Evolutionary conservation across 2,329 filamentous ascomycete genomes (phyloP).

Genomic region (Colletotrichum eremochloae): DNA sequence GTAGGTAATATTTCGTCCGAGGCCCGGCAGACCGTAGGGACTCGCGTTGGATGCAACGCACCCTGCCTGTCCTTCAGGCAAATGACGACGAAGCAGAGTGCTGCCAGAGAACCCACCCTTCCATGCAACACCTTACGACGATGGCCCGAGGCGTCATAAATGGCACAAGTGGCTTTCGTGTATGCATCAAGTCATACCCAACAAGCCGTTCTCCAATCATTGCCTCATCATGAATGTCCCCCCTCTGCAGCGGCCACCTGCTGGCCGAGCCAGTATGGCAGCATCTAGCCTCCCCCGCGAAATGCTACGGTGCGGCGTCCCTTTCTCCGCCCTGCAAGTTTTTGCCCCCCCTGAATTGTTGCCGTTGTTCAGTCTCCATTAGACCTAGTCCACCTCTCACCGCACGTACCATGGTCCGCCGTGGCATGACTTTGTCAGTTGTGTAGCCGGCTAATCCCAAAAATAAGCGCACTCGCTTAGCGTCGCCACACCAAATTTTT

Average conservation of each 20-base stretch:
- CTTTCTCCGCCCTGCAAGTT: conserved; percentile 4
- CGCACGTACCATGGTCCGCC: background rate
- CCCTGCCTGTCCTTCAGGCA: background rate
- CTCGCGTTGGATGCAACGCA: background rate
- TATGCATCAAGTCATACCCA: conserved; percentile 24
- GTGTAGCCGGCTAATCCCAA: no score
- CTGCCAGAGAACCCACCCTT: background rate
- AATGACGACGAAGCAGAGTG: background rate
- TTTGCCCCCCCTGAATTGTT: background rate
- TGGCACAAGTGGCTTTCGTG: conserved; percentile 32
- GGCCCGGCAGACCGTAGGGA: background rate
- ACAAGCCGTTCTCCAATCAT: background rate
- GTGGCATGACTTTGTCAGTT: background rate
- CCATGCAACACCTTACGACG: background rate
- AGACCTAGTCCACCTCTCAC: background rate
- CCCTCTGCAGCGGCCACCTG: background rate
- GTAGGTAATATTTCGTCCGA: background rate
- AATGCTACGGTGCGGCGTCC: conserved; percentile 30
- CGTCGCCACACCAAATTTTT: background rate
- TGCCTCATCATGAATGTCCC: background rate
- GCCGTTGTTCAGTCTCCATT: background rate
- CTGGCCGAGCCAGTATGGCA: conserved; percentile 4
- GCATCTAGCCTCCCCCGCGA: conserved; percentile 37
- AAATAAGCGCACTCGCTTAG: background rate
- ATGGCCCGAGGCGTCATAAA: conserved; percentile 12